A percentile compares a stretch with the other conserved stretches of the same genome.
Conservation (phyloP, 495 filamentous ascomycete species). For the Aspergillus sclerotiicarbonarius region DNA sequence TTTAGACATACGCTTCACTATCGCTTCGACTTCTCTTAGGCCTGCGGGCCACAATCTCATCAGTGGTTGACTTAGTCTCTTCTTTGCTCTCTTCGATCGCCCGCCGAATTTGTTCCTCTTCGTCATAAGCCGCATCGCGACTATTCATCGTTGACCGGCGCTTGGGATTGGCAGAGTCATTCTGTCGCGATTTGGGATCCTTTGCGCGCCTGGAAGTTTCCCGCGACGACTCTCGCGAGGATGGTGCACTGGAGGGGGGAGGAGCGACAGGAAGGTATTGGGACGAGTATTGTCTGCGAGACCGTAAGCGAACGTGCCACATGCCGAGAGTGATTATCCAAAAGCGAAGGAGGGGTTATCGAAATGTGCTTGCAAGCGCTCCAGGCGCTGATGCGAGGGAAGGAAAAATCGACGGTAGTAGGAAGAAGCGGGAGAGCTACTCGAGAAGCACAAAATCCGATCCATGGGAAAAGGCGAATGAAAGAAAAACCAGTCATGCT, state of each 20-base stretch:
- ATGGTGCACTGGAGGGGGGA: constrained; percentile 40
- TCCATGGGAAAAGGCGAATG: constrained; percentile 11
- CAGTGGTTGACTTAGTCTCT: constrained; percentile 49
- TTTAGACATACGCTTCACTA: constrained; percentile 78
- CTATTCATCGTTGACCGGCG: constrained; percentile 98
- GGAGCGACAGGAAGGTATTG: constrained; percentile 65
- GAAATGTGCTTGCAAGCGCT: background rate
- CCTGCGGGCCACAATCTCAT: constrained; percentile 53
- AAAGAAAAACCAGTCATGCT: constrained; percentile 35
- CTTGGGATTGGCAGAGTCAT: constrained; percentile 56
- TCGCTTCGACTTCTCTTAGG: constrained; percentile 86
- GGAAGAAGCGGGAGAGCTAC: background rate
- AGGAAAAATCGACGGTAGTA: background rate
- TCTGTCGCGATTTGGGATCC: constrained; percentile 47
- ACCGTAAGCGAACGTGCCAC: constrained; percentile 28
- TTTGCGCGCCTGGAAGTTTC: constrained; percentile 47
- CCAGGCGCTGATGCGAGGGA: background rate
- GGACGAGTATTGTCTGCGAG: constrained; percentile 60
- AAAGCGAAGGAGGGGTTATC: background rate
- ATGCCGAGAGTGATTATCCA: background rate
- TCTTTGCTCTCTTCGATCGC: constrained; percentile 96
- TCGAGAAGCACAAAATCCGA: constrained; percentile 19
- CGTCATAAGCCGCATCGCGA: constrained; percentile 90
- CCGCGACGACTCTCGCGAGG: constrained; percentile 44
- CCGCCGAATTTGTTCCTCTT: constrained; percentile 82